Evolutionary conservation across 306 rosid genomes (phyloP).

Genomic region (Inga leiocalycina): DNA sequence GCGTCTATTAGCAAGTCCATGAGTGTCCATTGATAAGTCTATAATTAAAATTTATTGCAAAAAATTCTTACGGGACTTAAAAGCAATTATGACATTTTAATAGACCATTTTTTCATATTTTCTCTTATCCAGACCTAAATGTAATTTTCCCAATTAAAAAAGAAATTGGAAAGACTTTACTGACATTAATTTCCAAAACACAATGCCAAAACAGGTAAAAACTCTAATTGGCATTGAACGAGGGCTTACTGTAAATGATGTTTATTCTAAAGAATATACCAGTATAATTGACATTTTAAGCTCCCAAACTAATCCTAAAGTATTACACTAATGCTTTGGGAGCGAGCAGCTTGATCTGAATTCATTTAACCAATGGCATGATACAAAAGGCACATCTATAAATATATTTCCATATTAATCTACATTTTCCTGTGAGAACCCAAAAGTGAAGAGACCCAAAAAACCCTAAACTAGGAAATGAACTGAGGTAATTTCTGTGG

Average conservation of each 20-base stretch:
- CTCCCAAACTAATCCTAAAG: neutral
- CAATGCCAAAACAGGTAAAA: neutral
- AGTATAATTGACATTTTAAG: neutral
- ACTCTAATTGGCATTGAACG: neutral
- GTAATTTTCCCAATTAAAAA: too few species aligned
- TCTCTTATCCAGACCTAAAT: too few species aligned
- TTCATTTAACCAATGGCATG: neutral
- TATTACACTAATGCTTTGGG: neutral
- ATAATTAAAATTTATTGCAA: too few species aligned
- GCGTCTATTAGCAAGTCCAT: too few species aligned
- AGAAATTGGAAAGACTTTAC: neutral
- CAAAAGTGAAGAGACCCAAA: neutral
- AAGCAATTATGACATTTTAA: too few species aligned
- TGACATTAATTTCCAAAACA: neutral
- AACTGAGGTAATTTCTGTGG: slow-evolving; percentile 5
- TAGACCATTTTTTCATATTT: too few species aligned
- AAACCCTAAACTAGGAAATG: neutral
- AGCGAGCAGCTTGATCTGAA: neutral
- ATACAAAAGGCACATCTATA: neutral
- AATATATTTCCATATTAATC: slow-evolving; percentile 25
- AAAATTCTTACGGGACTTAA: too few species aligned
- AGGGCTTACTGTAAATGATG: neutral
- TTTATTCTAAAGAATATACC: slow-evolving; percentile 12
- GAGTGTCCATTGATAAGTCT: too few species aligned
- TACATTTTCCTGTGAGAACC: slow-evolving; percentile 30